Evolutionary conservation across 805 yeast species (phyloP), one percentile per base, ranked within the genome.

Genomic region (Schizosaccharomyces osmophilus): DNA sequence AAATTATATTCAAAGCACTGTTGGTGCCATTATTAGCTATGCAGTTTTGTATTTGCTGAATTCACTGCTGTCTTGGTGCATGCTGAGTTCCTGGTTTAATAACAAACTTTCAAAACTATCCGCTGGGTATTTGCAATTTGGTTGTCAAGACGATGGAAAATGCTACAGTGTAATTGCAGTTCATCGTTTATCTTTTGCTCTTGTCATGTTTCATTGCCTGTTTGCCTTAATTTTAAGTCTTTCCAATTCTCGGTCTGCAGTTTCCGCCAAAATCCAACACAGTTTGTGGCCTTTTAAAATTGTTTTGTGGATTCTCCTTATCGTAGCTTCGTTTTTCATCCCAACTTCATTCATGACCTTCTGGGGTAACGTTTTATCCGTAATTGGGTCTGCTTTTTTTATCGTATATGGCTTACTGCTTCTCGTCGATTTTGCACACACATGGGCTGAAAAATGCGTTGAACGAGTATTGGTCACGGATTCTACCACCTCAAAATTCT

Each of bases 401-500:
- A 79, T 90, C 45, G 82, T 93, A 17, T 86, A 93, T 64, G 98
- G 98, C 1, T 77, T 93, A 63, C 84, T 94, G 15, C 75, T 93
- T 60, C 74, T 93, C 59, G 97, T 93, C 41, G 98, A 93, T 71
- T 93, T 87, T 76, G 97, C 98, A 3, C 97, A 93, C 72, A 90
- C 90, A 66, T 93, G 97, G 96, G 97, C 97, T 0, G 99, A 93
- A 68, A 85, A 85, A 6, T 93, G 98, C 71, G 78, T 93, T 61
- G 88, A 84, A 65, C 85, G 87, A 67, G 87, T 93, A 54, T 97
- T 93, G 69, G 82, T 83, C 67, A 90, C 85, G 63, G 85, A 82
- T 58, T 81, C 80, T 62, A 68, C 72, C 15, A 66, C 71, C 3
- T 77, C 85, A 66, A 81, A 86, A 67, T 75, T 80, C 55, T 72